Evolutionary conservation across 169 alveolate genomes (phyloP).

Genomic region (Condylostoma magnum): DNA sequence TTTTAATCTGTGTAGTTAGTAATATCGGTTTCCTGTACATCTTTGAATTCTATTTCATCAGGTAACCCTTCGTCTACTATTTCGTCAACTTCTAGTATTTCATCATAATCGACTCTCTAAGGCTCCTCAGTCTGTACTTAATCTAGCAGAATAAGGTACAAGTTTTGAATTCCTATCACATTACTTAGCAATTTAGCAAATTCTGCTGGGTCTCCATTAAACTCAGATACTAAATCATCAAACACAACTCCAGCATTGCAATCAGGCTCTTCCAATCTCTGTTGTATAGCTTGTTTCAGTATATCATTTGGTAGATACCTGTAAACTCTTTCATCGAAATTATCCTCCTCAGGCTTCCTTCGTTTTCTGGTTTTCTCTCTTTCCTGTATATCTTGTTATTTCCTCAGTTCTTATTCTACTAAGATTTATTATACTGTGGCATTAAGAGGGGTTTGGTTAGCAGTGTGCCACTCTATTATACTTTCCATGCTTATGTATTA

Average conservation of each 20-base stretch:
- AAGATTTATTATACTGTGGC: conserved; percentile 39
- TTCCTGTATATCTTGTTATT: conserved; percentile 46
- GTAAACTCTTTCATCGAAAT: conserved; percentile 50
- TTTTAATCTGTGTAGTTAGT: conserved; percentile 29
- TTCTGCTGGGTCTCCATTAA: conserved; percentile 59
- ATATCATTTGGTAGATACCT: conserved; percentile 66
- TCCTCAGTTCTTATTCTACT: conserved; percentile 54
- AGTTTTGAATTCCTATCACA: conserved; percentile 55
- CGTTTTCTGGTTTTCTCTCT: conserved; percentile 39
- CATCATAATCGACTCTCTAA: conserved; percentile 31
- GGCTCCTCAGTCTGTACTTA: too few relatives aligned
- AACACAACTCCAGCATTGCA: conserved; percentile 87
- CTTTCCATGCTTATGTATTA: neutral
- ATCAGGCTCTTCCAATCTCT: conserved; percentile 69
- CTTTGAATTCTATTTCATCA: conserved; percentile 43
- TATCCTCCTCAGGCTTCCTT: neutral
- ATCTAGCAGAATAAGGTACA: conserved; percentile 54
- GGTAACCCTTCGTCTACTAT: conserved; percentile 43
- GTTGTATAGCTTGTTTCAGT: conserved; percentile 56
- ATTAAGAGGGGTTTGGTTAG: neutral
- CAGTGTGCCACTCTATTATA: conserved; percentile 17
- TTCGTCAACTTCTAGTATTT: conserved; percentile 46
- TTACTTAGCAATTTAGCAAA: conserved; percentile 63
- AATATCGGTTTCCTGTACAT: neutral
- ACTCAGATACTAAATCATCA: conserved; percentile 72